A percentile compares a stretch with the other conserved stretches of the same genome.
Evolutionary conservation across 495 filamentous ascomycete genomes (phyloP).

Genomic region (Neurospora intermedia): DNA sequence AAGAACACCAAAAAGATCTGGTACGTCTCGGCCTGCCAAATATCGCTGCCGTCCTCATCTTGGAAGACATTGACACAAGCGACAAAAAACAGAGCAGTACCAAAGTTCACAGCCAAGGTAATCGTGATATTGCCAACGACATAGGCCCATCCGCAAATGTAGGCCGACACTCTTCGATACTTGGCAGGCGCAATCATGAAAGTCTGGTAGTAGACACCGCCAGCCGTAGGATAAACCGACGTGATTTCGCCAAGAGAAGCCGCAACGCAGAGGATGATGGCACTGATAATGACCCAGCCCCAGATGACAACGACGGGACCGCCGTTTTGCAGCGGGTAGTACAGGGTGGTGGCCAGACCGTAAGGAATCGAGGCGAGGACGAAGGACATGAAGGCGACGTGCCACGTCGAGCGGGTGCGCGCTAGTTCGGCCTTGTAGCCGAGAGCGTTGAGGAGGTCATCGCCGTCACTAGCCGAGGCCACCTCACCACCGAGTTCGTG

Average conservation of each 20-base stretch:
- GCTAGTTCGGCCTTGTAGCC: constrained; percentile 42
- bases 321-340: constrained; percentile 55
- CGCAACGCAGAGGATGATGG: constrained; percentile 42
- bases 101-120: constrained; percentile 59
- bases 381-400: constrained; percentile 49
- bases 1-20: constrained; percentile 52
- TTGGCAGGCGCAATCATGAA: constrained; percentile 39
- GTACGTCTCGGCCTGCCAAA: constrained; percentile 38
- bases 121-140: constrained; percentile 62
- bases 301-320: constrained; percentile 57
- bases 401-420: constrained; percentile 42
- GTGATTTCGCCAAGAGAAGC: constrained; percentile 46
- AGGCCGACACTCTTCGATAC: constrained; percentile 40
- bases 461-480: constrained; percentile 17
- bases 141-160: constrained; percentile 58
- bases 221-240: constrained; percentile 45
- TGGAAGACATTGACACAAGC: constrained; percentile 46
- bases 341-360: constrained; percentile 59
- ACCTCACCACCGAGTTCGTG: background rate
- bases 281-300: constrained; percentile 42
- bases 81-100: constrained; percentile 44
- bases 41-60: constrained; percentile 20
- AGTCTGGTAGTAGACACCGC: constrained; percentile 46
- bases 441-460: constrained; percentile 39
- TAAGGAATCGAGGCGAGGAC: constrained; percentile 49